phyloP scores from a whole-genome alignment of 306 rosid species.

The Lagenaria siceraria region DNA sequence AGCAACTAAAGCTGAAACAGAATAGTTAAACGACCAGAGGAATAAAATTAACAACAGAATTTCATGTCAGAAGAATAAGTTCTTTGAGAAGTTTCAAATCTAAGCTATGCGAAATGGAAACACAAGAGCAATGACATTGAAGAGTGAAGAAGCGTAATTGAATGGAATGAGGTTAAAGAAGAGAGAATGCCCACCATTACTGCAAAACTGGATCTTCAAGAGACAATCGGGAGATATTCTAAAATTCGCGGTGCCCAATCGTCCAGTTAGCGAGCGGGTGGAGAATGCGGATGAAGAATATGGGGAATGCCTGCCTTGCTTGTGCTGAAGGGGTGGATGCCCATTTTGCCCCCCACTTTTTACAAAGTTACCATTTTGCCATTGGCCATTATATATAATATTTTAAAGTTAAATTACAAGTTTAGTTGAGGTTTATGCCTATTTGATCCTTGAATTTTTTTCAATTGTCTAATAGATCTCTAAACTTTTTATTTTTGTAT shows the following conservation, averaged over 20 bases:
- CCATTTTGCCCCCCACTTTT: background rate
- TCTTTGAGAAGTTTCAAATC: background rate
- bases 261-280: background rate
- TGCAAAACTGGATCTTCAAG: background rate
- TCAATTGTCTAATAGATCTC: no score
- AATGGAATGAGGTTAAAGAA: background rate
- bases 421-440: no score
- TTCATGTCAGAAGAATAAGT: background rate
- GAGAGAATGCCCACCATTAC: background rate
- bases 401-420: no score
- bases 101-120: background rate
- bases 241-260: conserved; percentile 1
- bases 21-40: background rate
- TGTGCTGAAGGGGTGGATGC: background rate
- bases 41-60: background rate
- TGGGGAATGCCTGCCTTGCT: background rate
- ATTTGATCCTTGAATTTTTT: no score
- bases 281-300: background rate
- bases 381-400: background rate
- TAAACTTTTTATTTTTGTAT: no score
- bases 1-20: background rate
- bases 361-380: background rate
- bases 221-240: background rate
- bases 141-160: background rate
- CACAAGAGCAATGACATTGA: background rate